Base-by-base conservation (phyloP, 2,329 filamentous ascomycete genomes). In the Colletotrichum sp. region DNA sequence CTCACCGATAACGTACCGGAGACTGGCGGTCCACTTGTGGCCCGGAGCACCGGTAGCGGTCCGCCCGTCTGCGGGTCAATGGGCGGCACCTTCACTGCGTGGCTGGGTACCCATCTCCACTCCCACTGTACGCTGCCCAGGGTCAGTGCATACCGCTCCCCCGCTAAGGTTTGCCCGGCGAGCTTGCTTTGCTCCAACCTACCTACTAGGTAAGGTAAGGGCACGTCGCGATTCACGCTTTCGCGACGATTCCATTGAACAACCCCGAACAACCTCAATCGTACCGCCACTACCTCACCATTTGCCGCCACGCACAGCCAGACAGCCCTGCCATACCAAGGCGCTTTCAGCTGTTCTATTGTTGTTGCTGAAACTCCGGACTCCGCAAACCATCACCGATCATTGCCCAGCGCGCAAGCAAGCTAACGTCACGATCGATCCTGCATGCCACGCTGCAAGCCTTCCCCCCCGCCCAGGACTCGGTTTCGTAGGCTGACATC, bases 181-280 rank as follows among this genome's bases (percentile, higher is more conserved):
- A 18, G 36, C 36, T 39, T 34, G 61, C 43, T 48, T 26, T 71
- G 39, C 36, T 65, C 28, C 60, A 78, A 77, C 61, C 55, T 67
- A 43, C 36, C 36, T 39, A 43, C 18, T 36, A n/a, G 9, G 39
- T 43, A 43, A 43, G 39, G 39, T 43, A 32, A 39, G 52, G 63
- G 63, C 64, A 63, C 73, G 69, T 77, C 32, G 16, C 83, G 61
- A 55, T 69, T 63, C 21, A 39, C 59, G 48, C 61, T 71, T 71
- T 71, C 52, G 71, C 39, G 52, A 71, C 67, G 26, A 55, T 57
- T 67, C 63, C 61, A 59, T 52, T 32, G 52, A 48, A n/a, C 36
- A 68, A 12, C 48, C 28, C 39, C 39, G 60, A 48, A 16, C 52
- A 68, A 15, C 48, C 28, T 55, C 30, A 52, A 43, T 48, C 26